These are phyloP conservation scores for Suhomyces bolitotheri DNA, from an alignment of 1,139 yeast genomes.

Conservation along the genomic window DNA sequence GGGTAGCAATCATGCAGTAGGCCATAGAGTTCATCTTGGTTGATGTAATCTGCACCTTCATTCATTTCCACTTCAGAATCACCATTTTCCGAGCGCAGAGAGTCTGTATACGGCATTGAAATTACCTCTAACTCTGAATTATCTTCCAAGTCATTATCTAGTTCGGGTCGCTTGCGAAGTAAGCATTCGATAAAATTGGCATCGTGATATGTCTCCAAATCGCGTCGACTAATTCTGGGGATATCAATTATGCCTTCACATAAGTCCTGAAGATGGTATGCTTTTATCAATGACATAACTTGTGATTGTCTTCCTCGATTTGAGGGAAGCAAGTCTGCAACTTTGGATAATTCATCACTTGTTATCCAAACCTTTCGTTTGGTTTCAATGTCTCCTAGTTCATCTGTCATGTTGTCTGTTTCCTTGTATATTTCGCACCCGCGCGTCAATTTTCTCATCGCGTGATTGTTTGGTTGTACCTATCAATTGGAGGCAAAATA, in stretches of 20 bases:
- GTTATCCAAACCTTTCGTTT: conserved; percentile 26
- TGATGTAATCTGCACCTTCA: conserved; percentile 1
- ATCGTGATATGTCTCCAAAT: conserved; percentile 43
- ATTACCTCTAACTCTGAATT: no score
- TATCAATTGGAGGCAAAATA: conserved; percentile 1
- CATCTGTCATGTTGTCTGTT: background rate
- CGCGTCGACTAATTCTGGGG: conserved; percentile 23
- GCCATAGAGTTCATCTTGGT: conserved; percentile 28
- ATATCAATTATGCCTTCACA: conserved; percentile 28
- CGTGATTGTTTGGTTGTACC: background rate
- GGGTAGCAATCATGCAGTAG: conserved; percentile 64
- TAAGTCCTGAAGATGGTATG: conserved; percentile 36
- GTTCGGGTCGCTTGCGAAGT: conserved; percentile 21
- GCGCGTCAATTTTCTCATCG: no score
- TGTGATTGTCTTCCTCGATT: conserved; percentile 52
- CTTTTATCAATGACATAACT: conserved; percentile 42
- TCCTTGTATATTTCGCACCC: no score
- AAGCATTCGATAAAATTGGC: conserved; percentile 36
- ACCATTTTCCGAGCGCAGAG: no score
- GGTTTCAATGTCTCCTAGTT: background rate
- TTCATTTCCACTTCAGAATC: background rate
- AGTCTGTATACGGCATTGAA: no score
- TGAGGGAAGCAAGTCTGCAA: conserved; percentile 52
- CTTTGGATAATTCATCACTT: conserved; percentile 20
- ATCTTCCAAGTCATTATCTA: conserved; percentile 7